phyloP scores from a whole-genome alignment of 805 yeast genomes.

The Torulaspora franciscae region DNA sequence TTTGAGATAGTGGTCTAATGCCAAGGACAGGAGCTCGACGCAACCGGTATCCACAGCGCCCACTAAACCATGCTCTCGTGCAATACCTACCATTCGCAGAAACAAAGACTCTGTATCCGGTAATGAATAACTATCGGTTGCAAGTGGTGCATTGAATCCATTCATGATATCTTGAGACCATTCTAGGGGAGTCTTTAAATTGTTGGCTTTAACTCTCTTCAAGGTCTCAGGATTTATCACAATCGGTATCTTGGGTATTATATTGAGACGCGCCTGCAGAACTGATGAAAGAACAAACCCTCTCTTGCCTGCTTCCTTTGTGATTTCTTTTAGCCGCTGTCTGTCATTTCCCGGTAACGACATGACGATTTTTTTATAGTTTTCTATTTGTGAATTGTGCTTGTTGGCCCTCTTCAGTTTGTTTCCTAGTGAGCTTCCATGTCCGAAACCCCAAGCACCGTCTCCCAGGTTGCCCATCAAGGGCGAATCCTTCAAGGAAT shows the following conservation, averaged over 20 bases:
- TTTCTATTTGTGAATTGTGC: constrained; percentile 67
- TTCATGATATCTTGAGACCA: constrained; percentile 93
- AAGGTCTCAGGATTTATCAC: constrained; percentile 37
- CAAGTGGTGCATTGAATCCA: constrained; percentile 75
- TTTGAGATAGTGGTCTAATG: constrained; percentile 75
- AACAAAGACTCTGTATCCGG: constrained; percentile 73
- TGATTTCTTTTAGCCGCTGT: constrained; percentile 74
- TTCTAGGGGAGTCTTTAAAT: constrained; percentile 47
- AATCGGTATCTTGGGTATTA: constrained; percentile 75
- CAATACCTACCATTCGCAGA: constrained; percentile 69
- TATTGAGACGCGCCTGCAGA: constrained; percentile 57
- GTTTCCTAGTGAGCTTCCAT: constrained; percentile 43
- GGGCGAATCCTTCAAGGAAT: constrained; percentile 75
- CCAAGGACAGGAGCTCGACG: constrained; percentile 71
- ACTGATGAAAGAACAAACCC: constrained; percentile 67
- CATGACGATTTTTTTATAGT: constrained; percentile 79
- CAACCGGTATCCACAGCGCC: constrained; percentile 76
- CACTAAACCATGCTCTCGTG: constrained; percentile 84
- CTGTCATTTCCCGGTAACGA: constrained; percentile 81
- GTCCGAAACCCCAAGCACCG: constrained; percentile 49
- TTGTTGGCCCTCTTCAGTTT: constrained; percentile 39
- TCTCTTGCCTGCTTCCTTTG: constrained; percentile 75
- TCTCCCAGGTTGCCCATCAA: constrained; percentile 61
- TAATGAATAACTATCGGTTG: constrained; percentile 70
- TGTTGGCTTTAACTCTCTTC: constrained; percentile 31